Percentiles rank a stretch among this genome's conserved stretches.
phyloP scores from a whole-genome alignment of 306 rosid species.

The Pterocarpus santalinus region DNA sequence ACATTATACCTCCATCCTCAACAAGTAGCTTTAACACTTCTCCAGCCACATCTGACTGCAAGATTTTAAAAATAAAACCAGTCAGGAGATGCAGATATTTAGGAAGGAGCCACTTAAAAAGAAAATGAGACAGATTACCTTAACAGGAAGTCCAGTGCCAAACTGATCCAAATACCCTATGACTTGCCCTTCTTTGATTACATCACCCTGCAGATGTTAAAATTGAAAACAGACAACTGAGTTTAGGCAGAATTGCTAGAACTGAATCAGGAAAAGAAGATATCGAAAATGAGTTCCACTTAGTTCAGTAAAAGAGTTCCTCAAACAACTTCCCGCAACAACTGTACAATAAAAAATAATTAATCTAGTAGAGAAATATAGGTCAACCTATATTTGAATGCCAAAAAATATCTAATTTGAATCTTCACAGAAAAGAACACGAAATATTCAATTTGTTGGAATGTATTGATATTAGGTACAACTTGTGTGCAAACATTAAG shows the following conservation, averaged over 20 bases:
- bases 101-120: slow-evolving; percentile 25
- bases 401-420: slow-evolving; percentile 10
- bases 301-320: slow-evolving; percentile 36
- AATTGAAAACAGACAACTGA: slow-evolving; percentile 40
- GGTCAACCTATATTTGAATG: slow-evolving; percentile 19
- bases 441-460: slow-evolving; percentile 5
- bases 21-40: slow-evolving; percentile 91
- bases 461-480: slow-evolving; percentile 3
- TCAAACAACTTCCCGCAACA: slow-evolving; percentile 27
- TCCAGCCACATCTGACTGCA: slow-evolving; percentile 92
- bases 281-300: slow-evolving; percentile 22
- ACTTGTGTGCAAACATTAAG: slow-evolving; percentile 1
- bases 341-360: slow-evolving; percentile 6
- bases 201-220: slow-evolving; percentile 71
- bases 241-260: slow-evolving; percentile 30
- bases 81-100: slow-evolving; percentile 42
- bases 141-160: slow-evolving; percentile 85
- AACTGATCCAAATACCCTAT: slow-evolving; percentile 94
- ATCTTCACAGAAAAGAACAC: not conserved
- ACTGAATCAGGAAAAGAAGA: slow-evolving; percentile 42
- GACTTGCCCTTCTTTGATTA: slow-evolving; percentile 90
- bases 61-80: slow-evolving; percentile 52
- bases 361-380: slow-evolving; percentile 8
- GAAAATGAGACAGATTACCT: slow-evolving; percentile 61
- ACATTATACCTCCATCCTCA: slow-evolving; percentile 82